These are phyloP conservation scores for Botrytis galanthina DNA, from an alignment of 2,329 filamentous ascomycete genomes.

Conservation along the genomic window DNA sequence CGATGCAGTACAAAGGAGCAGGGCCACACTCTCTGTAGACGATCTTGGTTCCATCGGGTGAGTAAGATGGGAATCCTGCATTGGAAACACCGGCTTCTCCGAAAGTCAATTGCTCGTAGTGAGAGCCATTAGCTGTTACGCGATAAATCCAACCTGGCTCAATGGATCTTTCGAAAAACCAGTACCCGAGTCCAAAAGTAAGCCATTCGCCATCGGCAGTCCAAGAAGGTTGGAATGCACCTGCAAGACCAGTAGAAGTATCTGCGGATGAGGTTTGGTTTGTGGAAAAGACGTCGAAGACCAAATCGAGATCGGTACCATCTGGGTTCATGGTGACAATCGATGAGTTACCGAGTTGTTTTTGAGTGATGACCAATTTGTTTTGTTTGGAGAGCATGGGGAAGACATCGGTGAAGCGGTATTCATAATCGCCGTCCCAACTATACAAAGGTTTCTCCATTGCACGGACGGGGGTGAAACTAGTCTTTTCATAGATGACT, in stretches of 20 bases:
- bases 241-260: slow-evolving; percentile 36
- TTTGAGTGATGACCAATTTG: slow-evolving; percentile 41
- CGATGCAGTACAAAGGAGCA: slow-evolving; percentile 26
- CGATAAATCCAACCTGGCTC: slow-evolving; percentile 26
- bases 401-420: slow-evolving; percentile 46
- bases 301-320: slow-evolving; percentile 23
- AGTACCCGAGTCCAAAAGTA: slow-evolving; percentile 42
- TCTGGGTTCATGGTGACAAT: slow-evolving; percentile 37
- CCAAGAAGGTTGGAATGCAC: slow-evolving; percentile 44
- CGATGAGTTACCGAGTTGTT: slow-evolving; percentile 43
- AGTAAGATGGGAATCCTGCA: slow-evolving; percentile 44
- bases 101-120: slow-evolving; percentile 39
- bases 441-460: slow-evolving; percentile 42
- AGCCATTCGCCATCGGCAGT: slow-evolving; percentile 42
- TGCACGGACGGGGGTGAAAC: slow-evolving; percentile 37
- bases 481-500: slow-evolving; percentile 32
- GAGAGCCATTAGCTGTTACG: slow-evolving; percentile 26
- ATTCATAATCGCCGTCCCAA: slow-evolving; percentile 44
- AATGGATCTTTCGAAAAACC: slow-evolving; percentile 41
- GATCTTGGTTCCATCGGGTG: slow-evolving; percentile 40
- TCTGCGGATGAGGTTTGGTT: not conserved
- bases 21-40: slow-evolving; percentile 41
- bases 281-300: slow-evolving; percentile 33
- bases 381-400: slow-evolving; percentile 34
- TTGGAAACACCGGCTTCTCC: slow-evolving; percentile 33